Base-by-base conservation (phyloP, 2,329 filamentous ascomycete genomes). In the Grosmannia huntii region DNA sequence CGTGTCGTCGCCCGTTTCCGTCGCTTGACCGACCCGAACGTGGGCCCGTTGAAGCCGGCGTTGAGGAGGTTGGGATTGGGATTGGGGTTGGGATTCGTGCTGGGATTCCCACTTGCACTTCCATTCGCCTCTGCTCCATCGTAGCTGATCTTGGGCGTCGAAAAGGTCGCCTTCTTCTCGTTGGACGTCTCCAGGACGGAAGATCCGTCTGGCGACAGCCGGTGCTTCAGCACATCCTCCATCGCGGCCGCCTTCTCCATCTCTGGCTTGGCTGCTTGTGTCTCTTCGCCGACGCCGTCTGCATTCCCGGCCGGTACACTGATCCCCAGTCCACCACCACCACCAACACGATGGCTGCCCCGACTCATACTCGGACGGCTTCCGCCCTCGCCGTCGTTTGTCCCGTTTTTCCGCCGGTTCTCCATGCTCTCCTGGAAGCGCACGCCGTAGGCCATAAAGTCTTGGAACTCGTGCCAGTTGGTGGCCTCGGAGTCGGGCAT, bases 401-500 rank as follows among this genome's bases (percentile, higher is more conserved):
- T 28, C 55, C 10, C 55, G 69, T 64, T 74, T 65, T 65, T 76
- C 69, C 75, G 89, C 70, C 65, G 80, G 71, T 73, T 74, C 53
- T 77, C 76, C 77, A 82, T 81, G 67, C 74, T 80, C 65, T 87
- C 84, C 58, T 82, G 80, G 75, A 99, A 96, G 52, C 84, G 82
- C 64, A 87, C 83, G 21, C 80, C 79, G 68, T 96, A 97, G 5
- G 84, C 79, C 57, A 82, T 78, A 67, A 87, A 95, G 64, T 95
- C 87, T 62, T 89, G 86, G 71, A 99, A 99, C 62, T 95, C 88
- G 64, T 87, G 85, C 94, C 94, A 99, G 50, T 87, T 92, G 62
- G 84, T 86, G 28, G 96, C 94, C 67, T 96, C 90, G 56, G 85
- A 96, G 69, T 99, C 94, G 1, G 94, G 94, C 88, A 95, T 95